phyloP scores from a whole-genome alignment of 352 stramenopile species.

The Saprolegnia diclina region DNA sequence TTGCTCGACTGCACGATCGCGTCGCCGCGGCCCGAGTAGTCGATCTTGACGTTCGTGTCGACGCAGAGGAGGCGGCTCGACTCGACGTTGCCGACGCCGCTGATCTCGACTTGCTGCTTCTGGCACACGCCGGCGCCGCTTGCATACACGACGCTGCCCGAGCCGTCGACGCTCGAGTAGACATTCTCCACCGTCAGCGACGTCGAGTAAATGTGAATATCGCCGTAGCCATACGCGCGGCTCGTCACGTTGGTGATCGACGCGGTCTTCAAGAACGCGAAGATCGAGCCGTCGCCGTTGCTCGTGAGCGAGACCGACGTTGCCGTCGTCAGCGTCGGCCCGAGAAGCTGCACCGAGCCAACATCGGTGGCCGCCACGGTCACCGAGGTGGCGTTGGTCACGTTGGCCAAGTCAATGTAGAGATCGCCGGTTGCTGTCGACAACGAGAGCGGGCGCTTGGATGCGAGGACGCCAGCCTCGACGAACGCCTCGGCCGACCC shows the following conservation, averaged over 20 bases:
- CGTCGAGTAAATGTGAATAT: constrained; percentile 12
- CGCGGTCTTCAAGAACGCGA: neutral
- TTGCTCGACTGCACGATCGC: constrained; percentile 16
- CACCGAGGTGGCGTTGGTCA: neutral
- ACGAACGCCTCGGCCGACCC: constrained; percentile 17
- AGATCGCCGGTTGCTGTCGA: constrained; percentile 14
- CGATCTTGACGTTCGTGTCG: constrained; percentile 13
- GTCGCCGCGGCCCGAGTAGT: constrained; percentile 20
- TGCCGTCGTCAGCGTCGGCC: neutral
- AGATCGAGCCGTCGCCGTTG: constrained; percentile 10
- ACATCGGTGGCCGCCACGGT: neutral
- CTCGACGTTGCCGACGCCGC: constrained; percentile 17
- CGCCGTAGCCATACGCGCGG: neutral
- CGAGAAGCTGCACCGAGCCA: constrained; percentile 10
- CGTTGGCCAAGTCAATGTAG: constrained; percentile 12
- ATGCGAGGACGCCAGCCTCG: constrained; percentile 1
- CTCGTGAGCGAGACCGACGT: neutral
- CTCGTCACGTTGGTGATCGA: constrained; percentile 2
- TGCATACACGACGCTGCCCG: constrained; percentile 7
- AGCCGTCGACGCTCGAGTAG: neutral
- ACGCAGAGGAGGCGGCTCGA: constrained; percentile 13
- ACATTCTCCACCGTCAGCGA: constrained; percentile 8
- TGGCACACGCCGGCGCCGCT: constrained; percentile 15
- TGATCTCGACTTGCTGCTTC: constrained; percentile 8
- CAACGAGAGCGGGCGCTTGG: neutral